phyloP scores from a whole-genome alignment of 768 basidiomycete species.

The Leucocoprinus leucothites region DNA sequence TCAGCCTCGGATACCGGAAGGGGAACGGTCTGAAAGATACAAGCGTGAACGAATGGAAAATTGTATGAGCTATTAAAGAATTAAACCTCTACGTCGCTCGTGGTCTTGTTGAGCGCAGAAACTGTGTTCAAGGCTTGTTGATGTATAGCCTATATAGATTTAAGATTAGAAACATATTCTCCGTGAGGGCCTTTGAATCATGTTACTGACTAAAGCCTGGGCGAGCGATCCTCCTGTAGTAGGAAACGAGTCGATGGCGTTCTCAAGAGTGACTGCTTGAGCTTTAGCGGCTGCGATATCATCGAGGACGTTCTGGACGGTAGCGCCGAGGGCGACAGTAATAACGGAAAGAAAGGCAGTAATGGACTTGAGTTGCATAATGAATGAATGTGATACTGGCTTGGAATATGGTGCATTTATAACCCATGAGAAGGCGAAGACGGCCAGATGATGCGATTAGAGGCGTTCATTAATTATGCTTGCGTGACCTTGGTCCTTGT shows the following conservation, averaged over 20 bases:
- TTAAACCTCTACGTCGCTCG: neutral
- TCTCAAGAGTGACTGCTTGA: neutral
- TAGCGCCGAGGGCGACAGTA: neutral
- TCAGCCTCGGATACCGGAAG: neutral
- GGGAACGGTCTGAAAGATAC: neutral
- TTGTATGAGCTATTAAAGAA: no score
- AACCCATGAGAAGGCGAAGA: no score
- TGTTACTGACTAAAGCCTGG: neutral
- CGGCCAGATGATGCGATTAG: no score
- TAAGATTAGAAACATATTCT: neutral
- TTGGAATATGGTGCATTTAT: no score
- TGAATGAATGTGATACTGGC: no score
- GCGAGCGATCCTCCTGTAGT: neutral
- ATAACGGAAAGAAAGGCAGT: neutral
- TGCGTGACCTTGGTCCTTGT: no score
- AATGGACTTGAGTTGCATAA: no score
- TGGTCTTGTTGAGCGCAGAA: neutral
- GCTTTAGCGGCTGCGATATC: neutral
- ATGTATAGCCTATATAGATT: neutral
- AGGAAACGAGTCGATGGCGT: neutral
- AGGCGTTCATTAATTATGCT: no score
- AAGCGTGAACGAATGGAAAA: no score
- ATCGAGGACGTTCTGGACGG: neutral
- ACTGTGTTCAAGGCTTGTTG: neutral
- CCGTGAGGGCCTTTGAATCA: no score